Base-by-base conservation (phyloP, 1,284 basidiomycete genomes). In the Trametes sp. region DNA sequence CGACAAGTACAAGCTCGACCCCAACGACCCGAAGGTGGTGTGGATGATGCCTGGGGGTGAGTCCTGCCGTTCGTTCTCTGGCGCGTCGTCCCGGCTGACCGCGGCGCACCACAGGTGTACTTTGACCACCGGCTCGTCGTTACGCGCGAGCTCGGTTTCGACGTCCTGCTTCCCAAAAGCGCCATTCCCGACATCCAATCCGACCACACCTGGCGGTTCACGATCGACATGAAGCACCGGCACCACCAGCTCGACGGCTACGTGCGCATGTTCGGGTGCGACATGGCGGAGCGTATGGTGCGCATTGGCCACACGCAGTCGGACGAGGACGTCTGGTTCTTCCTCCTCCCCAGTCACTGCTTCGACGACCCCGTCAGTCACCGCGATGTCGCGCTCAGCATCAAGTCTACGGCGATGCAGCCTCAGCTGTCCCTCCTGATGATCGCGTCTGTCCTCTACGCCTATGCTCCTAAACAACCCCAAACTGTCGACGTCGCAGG, bases 131-230 rank as follows among this genome's bases (percentile, higher is more conserved):
- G 45, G 9, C 45, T 48, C 10, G 16, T 48, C 28, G 28, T 48
- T 28, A 24, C 45, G 16, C 45, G 28, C 45, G 45, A 48, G 24
- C 45, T 48, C 9, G 45, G 45, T 2, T 48, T 48, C 21, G 45
- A 48, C 45, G 45, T 48, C 24, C 45, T 48, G 5, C 45, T 48
- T 4, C 45, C 45, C 16, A 48, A 48, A 24, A 10, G 3, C 7
- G 14, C 6, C 14, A 5, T 26, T 5, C 45, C 45, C 28, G 45
- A 3, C 24, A 10, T 26, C 24, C 6, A 28, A 2, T 29, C 9
- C 45, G 45, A 48, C 45, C 45, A 28, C 28, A 48, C 5, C 23
- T 48, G 45, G 45, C 45, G 28, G 26, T 48, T 48, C 45, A 48
- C 45, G 8, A 8, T 48, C 24, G 26, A 28, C 9, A 28, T 48